Evolutionary conservation across 129 eudicot genomes (phyloP).

Genomic region (Daucus carota): DH1_v3.0 NC_030383.2:9736001-9736500

Average conservation of each 20-base stretch:
- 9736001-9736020: constrained; percentile 63
- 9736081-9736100: constrained; percentile 44
- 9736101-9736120: constrained; percentile 30
- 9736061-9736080: constrained; percentile 29
- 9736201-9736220: not conserved
- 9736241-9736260: not conserved
- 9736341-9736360: not conserved
- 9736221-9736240: not conserved
- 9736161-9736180: constrained; percentile 83
- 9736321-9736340: not conserved
- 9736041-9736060: constrained; percentile 61
- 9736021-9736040: constrained; percentile 40
- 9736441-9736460: not conserved
- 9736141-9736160: constrained; percentile 40
- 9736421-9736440: not conserved
- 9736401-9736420: not conserved
- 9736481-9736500: too few species aligned
- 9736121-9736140: constrained; percentile 65
- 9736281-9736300: not conserved
- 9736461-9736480: too few species aligned
- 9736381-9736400: not conserved
- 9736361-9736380: not conserved
- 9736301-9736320: not conserved
- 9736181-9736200: constrained; percentile 30
- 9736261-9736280: not conserved